Evolutionary conservation across 2,329 filamentous ascomycete genomes (phyloP).

Genomic region (Hymenoscyphus scutula): DNA sequence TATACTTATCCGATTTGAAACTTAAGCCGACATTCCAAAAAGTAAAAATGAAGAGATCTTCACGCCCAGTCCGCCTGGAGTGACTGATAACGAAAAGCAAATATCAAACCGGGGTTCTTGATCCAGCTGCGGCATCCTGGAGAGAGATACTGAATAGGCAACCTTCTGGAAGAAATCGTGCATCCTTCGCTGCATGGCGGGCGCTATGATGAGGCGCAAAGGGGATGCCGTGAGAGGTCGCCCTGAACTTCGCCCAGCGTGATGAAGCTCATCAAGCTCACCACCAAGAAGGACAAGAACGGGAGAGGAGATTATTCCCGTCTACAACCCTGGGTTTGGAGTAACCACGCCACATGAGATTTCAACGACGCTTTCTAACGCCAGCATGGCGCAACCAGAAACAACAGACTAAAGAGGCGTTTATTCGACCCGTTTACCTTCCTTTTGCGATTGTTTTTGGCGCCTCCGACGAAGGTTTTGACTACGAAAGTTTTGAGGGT

Average conservation of each 20-base stretch:
- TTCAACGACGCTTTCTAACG: neutral
- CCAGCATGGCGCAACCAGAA: neutral
- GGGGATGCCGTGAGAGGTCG: conserved; percentile 9
- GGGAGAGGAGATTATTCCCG: neutral
- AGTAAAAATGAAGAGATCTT: neutral
- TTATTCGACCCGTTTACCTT: neutral
- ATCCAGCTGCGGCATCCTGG: neutral
- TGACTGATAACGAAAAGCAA: neutral
- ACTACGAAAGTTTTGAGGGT: neutral
- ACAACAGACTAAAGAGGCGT: neutral
- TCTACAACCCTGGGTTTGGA: neutral
- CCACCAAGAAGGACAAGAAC: neutral
- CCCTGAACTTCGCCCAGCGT: neutral
- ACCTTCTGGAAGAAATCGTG: conserved; percentile 10
- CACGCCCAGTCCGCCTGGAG: neutral
- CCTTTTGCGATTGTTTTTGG: neutral
- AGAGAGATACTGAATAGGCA: conserved; percentile 5
- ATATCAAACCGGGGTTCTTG: neutral
- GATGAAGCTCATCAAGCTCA: neutral
- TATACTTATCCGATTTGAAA: neutral
- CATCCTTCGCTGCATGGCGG: conserved; percentile 9
- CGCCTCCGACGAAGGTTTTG: neutral
- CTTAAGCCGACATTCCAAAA: neutral
- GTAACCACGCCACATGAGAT: neutral
- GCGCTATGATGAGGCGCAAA: neutral